Evolutionary conservation across 495 filamentous ascomycete species (phyloP).

Genomic region (Thermochaetoides thermophila): DNA sequence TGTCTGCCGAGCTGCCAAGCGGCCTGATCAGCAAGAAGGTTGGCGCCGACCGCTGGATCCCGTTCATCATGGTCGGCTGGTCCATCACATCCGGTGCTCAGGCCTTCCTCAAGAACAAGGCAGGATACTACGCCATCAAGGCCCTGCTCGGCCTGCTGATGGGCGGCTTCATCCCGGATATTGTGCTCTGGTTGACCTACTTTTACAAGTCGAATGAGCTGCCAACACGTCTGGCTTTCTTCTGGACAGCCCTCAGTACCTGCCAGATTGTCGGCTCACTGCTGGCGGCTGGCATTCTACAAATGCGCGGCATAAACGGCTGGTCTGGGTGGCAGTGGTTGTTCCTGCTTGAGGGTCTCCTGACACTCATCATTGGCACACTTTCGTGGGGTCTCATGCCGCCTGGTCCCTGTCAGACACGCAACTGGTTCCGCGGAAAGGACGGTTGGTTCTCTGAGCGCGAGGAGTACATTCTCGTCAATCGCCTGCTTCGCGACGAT

Average conservation of each 20-base stretch:
- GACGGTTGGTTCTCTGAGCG: slow-evolving; percentile 45
- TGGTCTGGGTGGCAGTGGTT: slow-evolving; percentile 37
- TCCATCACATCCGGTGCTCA: slow-evolving; percentile 26
- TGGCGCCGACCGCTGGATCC: slow-evolving; percentile 34
- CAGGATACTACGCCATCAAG: slow-evolving; percentile 28
- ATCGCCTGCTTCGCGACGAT: slow-evolving; percentile 48
- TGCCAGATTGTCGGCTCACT: slow-evolving; percentile 35
- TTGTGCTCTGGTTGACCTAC: slow-evolving; percentile 39
- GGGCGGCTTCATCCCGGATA: slow-evolving; percentile 37
- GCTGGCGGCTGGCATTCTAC: slow-evolving; percentile 35
- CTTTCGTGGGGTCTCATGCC: slow-evolving; percentile 42
- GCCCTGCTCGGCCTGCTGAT: slow-evolving; percentile 32
- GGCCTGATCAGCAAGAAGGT: slow-evolving; percentile 34
- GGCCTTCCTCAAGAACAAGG: slow-evolving; percentile 20
- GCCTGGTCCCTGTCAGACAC: slow-evolving; percentile 33
- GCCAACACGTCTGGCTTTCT: slow-evolving; percentile 32
- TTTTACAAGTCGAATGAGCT: slow-evolving; percentile 39
- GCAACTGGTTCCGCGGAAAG: slow-evolving; percentile 38
- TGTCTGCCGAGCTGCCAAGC: slow-evolving; percentile 32
- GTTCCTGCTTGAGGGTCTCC: slow-evolving; percentile 40
- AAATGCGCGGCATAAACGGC: slow-evolving; percentile 34
- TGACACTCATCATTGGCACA: slow-evolving; percentile 39
- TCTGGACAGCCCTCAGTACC: slow-evolving; percentile 34
- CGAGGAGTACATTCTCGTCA: slow-evolving; percentile 46
- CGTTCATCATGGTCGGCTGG: slow-evolving; percentile 32